Base-by-base conservation (phyloP, 495 filamentous ascomycete species). In the Neurospora sp. region DNA sequence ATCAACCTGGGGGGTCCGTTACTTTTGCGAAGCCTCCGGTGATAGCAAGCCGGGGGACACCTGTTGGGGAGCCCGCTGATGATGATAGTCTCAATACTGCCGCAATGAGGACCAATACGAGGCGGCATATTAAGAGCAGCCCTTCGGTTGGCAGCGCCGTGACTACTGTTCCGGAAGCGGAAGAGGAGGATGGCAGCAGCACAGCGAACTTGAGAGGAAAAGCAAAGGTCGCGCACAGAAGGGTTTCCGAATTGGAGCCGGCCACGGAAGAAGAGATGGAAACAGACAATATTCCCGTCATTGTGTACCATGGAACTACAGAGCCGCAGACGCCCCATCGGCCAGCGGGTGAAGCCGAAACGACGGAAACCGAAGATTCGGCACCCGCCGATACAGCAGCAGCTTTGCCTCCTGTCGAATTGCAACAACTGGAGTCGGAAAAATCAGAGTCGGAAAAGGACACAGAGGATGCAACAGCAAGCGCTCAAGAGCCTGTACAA, bases 71-170 rank as follows among this genome's bases (percentile, higher is more conserved):
- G 18, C 31, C 70, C 53, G 76, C 80, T 53, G 73, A 80, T 78
- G 76, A 88, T 77, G 78, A 85, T 75, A 78, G 87, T 80, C 70
- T 87, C 40, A 75, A 82, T 68, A 77, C 80, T 38, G 78, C 80
- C 20, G 76, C 72, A 7, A 75, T 80, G 70, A 80, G 89, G 70
- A 90, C 89, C 72, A 93, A 91, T 76, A 92, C 91, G 35, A 85
- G 91, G 72, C 85, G 91, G 22, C 91, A 92, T 81, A 93, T 91
- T 79, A 86, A 88, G 75, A 91, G 89, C 77, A 88, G 86, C 66
- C 91, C 92, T 31, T 93, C 91, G 22, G 89, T 88, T n/a, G 91
- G 90, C n/a, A 92, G 89, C 70, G 86, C 88, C 9, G 89, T 93
- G 39, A 87, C 87, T 3, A 91, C 91, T 1, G 92, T 94, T 40